Evolutionary conservation across 495 filamentous ascomycete genomes (phyloP).

Genomic region (Neurospora sp.): DNA sequence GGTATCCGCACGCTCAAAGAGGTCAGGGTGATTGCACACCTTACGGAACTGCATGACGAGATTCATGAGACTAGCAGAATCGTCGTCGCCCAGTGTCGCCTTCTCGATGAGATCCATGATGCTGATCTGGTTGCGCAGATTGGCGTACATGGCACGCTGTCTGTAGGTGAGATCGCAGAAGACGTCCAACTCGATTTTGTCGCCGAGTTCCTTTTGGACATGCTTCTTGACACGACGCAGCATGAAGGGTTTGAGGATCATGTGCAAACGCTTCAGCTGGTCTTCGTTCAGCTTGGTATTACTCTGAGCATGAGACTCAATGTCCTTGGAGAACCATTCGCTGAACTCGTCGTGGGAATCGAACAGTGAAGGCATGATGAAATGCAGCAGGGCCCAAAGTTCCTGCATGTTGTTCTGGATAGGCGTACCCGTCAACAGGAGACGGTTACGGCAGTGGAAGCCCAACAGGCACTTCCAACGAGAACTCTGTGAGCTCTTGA

Average conservation of each 20-base stretch:
- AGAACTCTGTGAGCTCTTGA: slow-evolving; percentile 94
- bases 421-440: slow-evolving; percentile 90
- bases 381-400: slow-evolving; percentile 93
- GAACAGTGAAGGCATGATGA: slow-evolving; percentile 98
- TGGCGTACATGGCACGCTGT: slow-evolving; percentile 88
- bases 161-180: slow-evolving; percentile 97
- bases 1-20: slow-evolving; percentile 91
- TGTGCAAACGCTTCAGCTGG: slow-evolving; percentile 89
- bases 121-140: slow-evolving; percentile 89
- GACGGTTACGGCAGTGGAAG: slow-evolving; percentile 91
- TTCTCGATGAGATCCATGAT: slow-evolving; percentile 99
- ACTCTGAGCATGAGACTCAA: slow-evolving; percentile 95
- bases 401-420: slow-evolving; percentile 99
- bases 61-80: slow-evolving; percentile 95
- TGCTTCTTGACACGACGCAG: slow-evolving; percentile 98
- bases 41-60: slow-evolving; percentile 99
- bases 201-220: slow-evolving; percentile 94
- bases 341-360: slow-evolving; percentile 99
- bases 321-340: slow-evolving; percentile 99
- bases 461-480: slow-evolving; percentile 92
- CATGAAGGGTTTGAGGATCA: slow-evolving; percentile 99
- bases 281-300: slow-evolving; percentile 98
- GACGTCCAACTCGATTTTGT: slow-evolving; percentile 94
- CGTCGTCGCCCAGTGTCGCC: slow-evolving; percentile 88
- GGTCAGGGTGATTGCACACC: slow-evolving; percentile 96